These are phyloP conservation scores for Kazachstania africana DNA, from an alignment of 805 yeast species.

Conservation along the genomic window DNA sequence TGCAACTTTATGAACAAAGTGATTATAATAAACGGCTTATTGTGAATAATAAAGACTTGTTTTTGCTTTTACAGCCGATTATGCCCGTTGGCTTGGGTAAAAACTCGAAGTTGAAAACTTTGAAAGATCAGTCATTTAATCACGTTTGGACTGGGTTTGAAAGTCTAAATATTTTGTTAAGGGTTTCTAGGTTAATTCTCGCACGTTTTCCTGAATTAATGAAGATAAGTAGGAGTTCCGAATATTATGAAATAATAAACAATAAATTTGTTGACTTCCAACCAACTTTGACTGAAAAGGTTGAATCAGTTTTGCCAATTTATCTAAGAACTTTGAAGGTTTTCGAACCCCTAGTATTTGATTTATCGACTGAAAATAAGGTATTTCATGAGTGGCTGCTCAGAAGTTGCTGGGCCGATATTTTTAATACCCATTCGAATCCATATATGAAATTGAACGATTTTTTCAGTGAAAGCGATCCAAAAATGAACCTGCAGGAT, in stretches of 20 bases:
- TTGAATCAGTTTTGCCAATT: conserved; percentile 7
- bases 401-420: conserved; percentile 20
- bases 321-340: conserved; percentile 2
- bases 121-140: conserved; percentile 7
- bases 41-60: conserved; percentile 10
- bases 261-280: conserved; percentile 10
- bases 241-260: conserved; percentile 10
- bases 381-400: conserved; percentile 14
- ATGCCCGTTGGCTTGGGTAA: conserved; percentile 22
- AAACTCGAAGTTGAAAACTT: conserved; percentile 13
- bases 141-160: conserved; percentile 19
- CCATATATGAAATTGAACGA: conserved; percentile 2
- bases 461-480: not conserved
- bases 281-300: conserved; percentile 5
- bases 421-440: conserved; percentile 17
- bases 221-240: conserved; percentile 14
- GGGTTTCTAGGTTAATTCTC: conserved; percentile 11
- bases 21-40: conserved; percentile 11
- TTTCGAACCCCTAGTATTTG: not conserved
- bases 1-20: conserved; percentile 17
- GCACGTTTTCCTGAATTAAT: conserved; percentile 17
- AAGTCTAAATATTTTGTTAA: conserved; percentile 12
- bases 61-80: conserved; percentile 11
- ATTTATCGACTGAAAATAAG: too few relatives aligned
- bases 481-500: too few relatives aligned